Conservation (phyloP, 148 eudicot species). For the Rhododendron molle region DNA sequence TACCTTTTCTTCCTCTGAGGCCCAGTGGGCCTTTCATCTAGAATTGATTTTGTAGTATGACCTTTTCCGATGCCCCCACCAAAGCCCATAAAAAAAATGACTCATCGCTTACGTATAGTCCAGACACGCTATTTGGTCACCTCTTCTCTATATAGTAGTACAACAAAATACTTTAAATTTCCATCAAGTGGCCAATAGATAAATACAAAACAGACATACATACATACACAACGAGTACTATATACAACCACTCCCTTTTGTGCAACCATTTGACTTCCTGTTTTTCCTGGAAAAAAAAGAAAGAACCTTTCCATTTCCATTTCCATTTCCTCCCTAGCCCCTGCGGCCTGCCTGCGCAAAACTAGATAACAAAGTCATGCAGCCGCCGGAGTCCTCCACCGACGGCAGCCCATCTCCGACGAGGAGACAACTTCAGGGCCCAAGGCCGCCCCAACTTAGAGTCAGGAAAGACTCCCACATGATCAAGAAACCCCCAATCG, state of each 20-base stretch:
- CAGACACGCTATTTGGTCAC: background rate
- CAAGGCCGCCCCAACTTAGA: constrained; percentile 60
- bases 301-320: background rate
- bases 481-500: constrained; percentile 53
- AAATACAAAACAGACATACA: background rate
- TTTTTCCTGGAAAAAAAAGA: background rate
- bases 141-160: background rate
- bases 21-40: background rate
- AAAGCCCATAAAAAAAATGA: background rate
- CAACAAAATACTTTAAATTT: background rate
- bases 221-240: background rate
- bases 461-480: constrained; percentile 61
- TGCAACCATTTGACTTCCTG: background rate
- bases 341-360: background rate
- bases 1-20: background rate
- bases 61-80: background rate
- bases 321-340: background rate
- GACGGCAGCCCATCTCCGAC: constrained; percentile 32
- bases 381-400: constrained; percentile 23
- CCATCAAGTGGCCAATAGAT: background rate
- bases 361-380: background rate
- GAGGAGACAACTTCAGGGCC: constrained; percentile 57
- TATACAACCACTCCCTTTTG: background rate
- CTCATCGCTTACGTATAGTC: background rate
- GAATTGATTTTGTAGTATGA: background rate